A percentile compares a stretch with the other conserved stretches of the same genome.
These are phyloP conservation scores for Hydrangea macrophylla DNA, from an alignment of 148 eudicot genomes.

Conservation along the genomic window DNA sequence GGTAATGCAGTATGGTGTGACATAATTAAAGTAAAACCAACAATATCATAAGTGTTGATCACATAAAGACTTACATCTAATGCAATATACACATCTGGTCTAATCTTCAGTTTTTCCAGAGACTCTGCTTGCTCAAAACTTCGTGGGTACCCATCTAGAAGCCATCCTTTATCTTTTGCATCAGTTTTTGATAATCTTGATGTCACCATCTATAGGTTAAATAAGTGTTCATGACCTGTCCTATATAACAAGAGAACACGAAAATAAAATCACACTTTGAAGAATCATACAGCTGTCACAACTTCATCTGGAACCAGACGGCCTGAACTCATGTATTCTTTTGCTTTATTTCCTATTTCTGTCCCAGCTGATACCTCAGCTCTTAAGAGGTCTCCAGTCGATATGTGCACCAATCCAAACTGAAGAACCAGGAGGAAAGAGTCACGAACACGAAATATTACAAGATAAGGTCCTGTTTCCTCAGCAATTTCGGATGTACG, in stretches of 20 bases:
- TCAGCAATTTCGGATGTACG: neutral
- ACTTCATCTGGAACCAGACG: conserved; percentile 88
- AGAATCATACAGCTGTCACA: conserved; percentile 71
- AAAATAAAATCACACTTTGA: neutral
- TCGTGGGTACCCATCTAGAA: conserved; percentile 95
- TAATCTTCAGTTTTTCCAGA: conserved; percentile 67
- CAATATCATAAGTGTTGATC: neutral
- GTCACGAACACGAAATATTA: neutral
- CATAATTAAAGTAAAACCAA: neutral
- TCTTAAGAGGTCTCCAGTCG: conserved; percentile 93
- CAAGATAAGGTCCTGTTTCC: neutral
- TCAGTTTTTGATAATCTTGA: conserved; percentile 66
- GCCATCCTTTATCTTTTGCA: conserved; percentile 91
- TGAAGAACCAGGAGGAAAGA: conserved; percentile 23
- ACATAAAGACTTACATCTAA: conserved; percentile 63
- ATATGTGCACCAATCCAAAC: conserved; percentile 94
- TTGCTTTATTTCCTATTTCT: conserved; percentile 87
- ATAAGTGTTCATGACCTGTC: conserved; percentile 9
- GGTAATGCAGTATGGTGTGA: no score
- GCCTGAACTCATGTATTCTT: conserved; percentile 84
- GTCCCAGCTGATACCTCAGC: conserved; percentile 88
- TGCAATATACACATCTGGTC: conserved; percentile 77
- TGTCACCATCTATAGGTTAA: conserved; percentile 78
- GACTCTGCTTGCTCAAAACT: conserved; percentile 78
- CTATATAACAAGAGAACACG: neutral